A percentile compares a stretch with the other conserved stretches of the same genome.
phyloP scores from a whole-genome alignment of 192 early-diverging fungal species.

The Entrophospora sp. region DNA sequence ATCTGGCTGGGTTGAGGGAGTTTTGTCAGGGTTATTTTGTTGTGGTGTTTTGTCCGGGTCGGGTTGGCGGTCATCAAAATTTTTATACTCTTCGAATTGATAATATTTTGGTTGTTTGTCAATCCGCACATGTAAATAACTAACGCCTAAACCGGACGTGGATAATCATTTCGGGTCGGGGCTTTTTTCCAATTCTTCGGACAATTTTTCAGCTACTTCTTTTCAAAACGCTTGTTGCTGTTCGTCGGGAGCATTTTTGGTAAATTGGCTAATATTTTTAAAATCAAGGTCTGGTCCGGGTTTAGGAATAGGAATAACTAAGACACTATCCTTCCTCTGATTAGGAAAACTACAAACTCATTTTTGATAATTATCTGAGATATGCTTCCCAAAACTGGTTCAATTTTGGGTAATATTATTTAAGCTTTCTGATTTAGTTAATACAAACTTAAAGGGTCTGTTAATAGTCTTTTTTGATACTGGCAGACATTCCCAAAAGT shows the following conservation, averaged over 20 bases:
- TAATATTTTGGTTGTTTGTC: slow-evolving; percentile 1
- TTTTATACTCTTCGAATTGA: not conserved
- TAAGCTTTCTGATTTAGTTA: not conserved
- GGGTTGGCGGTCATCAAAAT: no score
- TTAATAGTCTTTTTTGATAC: not conserved
- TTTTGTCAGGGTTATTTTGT: no score
- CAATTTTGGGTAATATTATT: slow-evolving; percentile 4
- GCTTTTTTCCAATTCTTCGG: not conserved
- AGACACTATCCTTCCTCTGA: not conserved
- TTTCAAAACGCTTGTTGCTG: not conserved
- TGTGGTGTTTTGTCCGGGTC: no score
- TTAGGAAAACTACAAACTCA: not conserved
- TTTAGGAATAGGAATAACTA: not conserved
- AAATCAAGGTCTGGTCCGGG: not conserved
- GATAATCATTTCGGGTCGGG: not conserved
- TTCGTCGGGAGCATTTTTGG: not conserved
- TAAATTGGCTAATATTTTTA: slow-evolving; percentile 3
- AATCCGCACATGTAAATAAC: slow-evolving; percentile 4
- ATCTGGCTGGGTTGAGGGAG: no score
- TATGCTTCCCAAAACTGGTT: not conserved
- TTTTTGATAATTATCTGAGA: not conserved
- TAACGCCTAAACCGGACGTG: not conserved
- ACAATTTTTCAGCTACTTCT: not conserved
- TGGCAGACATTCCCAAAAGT: slow-evolving; percentile 1
- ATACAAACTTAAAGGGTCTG: slow-evolving; percentile 9